Base-by-base conservation (phyloP, 768 basidiomycete genomes). In the Mycena amicta region DNA sequence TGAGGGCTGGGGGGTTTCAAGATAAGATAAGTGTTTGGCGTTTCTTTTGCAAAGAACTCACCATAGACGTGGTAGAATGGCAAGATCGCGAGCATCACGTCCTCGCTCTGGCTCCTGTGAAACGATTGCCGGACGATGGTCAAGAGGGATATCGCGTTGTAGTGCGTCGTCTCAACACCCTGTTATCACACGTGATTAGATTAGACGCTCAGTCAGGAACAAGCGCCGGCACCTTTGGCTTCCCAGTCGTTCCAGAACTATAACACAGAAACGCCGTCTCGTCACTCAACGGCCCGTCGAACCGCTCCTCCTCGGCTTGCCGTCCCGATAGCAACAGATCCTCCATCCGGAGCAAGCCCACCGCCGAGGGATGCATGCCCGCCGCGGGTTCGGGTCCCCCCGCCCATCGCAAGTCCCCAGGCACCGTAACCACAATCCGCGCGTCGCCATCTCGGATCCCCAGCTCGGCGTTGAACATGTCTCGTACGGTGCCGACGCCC, bases 171-270 rank as follows among this genome's bases (percentile, higher is more conserved):
- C 74, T 77, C 61, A 0, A 62, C 61, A 15, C 61, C 60, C 59
- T 60, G 28, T 3, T 1, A 52, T 6, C 11, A 6, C 41, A 12
- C 15, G 13, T 50, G 2, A 23, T 50, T 25, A 40, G 22, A 4
- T 27, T 47, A 28, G 43, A 27, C 23, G 26, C 8, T 16, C 20
- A 39, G 8, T 23, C 6, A 52, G 43, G 16, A 30, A 5, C 52
- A 39, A 65, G 60, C 63, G 64, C 62, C 45, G 64, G 61, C 39
- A 68, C 86, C 66, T 88, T 87, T 3, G 87, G 80, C 47, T 77
- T 77, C 1, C 87, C 85, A 0, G 83, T 87, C 5, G 87, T 89
- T 5, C 87, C 87, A 27, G 67, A 68, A 46, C 63, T 66, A 47
- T 70, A 72, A 50, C 71, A 72, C 5, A 72, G 54, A 53, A 61